A percentile compares a stretch with the other conserved stretches of the same genome.
Conservation (phyloP, 495 filamentous ascomycete genomes). For the Aspergillus ostianus region DNA sequence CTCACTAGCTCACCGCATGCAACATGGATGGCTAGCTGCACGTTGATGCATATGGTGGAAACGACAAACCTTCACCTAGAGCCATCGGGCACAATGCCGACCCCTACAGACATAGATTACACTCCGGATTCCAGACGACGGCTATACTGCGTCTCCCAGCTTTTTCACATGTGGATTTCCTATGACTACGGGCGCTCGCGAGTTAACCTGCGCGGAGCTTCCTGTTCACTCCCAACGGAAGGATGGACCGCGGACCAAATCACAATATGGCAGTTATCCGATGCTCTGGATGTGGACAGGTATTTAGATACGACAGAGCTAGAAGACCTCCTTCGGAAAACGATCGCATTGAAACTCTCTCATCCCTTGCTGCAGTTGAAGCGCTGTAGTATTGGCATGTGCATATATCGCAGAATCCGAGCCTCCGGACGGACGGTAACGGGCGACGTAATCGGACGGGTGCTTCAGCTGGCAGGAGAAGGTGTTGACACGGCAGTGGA, state of each 20-base stretch:
- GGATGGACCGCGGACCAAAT: conserved; percentile 5
- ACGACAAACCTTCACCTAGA: conserved; percentile 39
- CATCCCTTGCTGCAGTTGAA: conserved; percentile 5
- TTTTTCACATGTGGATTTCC: conserved; percentile 28
- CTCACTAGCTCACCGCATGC: conserved; percentile 38
- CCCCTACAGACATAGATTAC: neutral
- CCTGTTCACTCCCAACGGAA: conserved; percentile 2
- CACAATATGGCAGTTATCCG: conserved; percentile 14
- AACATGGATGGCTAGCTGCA: conserved; percentile 43
- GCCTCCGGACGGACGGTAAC: no score
- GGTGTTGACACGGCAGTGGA: conserved; percentile 11
- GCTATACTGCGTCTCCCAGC: conserved; percentile 25
- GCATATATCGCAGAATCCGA: conserved; percentile 10
- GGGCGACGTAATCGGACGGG: no score
- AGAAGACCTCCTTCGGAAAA: neutral
- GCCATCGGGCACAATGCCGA: neutral
- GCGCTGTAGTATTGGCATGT: neutral
- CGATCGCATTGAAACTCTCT: neutral
- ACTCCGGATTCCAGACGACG: conserved; percentile 18
- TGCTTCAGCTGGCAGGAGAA: conserved; percentile 9
- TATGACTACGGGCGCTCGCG: conserved; percentile 36
- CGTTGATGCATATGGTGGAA: conserved; percentile 42
- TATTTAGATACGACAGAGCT: conserved; percentile 10
- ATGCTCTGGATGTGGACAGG: conserved; percentile 12
- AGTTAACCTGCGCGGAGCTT: conserved; percentile 20